Base-by-base conservation (phyloP, 2,329 filamentous ascomycete genomes). In the Davidsoniella australis region DNA sequence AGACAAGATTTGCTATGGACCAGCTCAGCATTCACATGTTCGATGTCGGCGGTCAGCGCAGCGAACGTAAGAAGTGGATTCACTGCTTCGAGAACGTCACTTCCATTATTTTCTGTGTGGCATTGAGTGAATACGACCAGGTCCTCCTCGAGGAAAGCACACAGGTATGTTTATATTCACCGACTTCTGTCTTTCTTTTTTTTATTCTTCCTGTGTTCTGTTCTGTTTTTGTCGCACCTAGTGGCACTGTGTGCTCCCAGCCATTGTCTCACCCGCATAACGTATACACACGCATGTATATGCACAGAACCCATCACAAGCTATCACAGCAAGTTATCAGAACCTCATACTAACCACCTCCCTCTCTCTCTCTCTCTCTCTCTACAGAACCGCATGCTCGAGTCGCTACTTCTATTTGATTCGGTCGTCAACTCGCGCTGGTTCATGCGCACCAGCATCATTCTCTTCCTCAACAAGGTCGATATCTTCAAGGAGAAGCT, bases 11-110 rank as follows among this genome's bases (percentile, higher is more conserved):
- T 63, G 87, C 91, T 57, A 98, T 98, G 91, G 91, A 89, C 36
- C 89, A 94, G 61, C 72, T 98, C 54, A 96, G 88, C 67, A 98
- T 98, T 68, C 91, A 98, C 69, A 98, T 98, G 91, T 98, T 98
- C 62, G 91, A 98, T 64, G 91, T 98, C 4, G 91, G 91, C 55
- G 91, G 91, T 20, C 91, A 98, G 66, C 74, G 91, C 62, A 96
- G 89, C 64, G 91, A 98, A 67, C 78, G 91, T 55, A 98, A 98
- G 72, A 98, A 98, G 69, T 98, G 91, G 91, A 98, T 98, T 62
- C 91, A 98, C 68, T 98, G 91, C 69, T 98, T 98, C 64, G 91
- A 98, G 65, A 96, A 96, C 59, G 91, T 98, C 59, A 98, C 91
- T 41, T 96, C 91, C 3, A 98, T 98, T 64, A 98, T 98, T 57